Conservation (phyloP, 331 rosid genomes). For the Rhamnella rubrinervis region DNA sequence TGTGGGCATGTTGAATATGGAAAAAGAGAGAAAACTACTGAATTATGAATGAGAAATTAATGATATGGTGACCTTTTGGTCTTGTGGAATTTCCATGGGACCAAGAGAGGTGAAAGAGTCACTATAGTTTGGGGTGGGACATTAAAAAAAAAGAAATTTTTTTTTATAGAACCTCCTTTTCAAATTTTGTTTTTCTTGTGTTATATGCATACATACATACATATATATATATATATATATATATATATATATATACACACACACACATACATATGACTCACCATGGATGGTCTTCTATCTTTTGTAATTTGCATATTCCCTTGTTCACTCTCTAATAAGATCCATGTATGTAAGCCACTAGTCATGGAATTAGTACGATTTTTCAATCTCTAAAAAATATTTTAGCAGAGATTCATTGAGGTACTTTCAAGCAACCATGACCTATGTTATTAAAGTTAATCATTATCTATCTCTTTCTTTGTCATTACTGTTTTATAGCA, state of each 20-base stretch:
- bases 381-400: too few relatives aligned
- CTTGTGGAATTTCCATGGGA: constrained; percentile 18
- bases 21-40: constrained; percentile 11
- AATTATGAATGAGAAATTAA: not conserved
- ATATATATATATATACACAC: too few relatives aligned
- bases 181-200: not conserved
- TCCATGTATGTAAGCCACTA: not conserved
- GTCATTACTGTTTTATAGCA: too few relatives aligned
- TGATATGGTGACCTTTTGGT: constrained; percentile 6
- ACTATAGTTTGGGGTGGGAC: not conserved
- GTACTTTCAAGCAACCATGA: too few relatives aligned
- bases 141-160: constrained; percentile 1
- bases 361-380: too few relatives aligned
- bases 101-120: constrained; percentile 21
- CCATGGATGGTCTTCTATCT: too few relatives aligned
- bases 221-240: not conserved
- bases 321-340: constrained; percentile 5
- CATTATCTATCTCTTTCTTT: too few relatives aligned
- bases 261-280: too few relatives aligned
- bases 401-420: too few relatives aligned
- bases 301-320: not conserved
- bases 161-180: constrained; percentile 6
- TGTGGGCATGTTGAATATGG: constrained; percentile 10
- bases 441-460: too few relatives aligned
- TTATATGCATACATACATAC: not conserved